Percentiles rank a stretch among this genome's conserved stretches.
Evolutionary conservation across 345 rosid genomes (phyloP).

Genomic region (Boechera stricta): DNA sequence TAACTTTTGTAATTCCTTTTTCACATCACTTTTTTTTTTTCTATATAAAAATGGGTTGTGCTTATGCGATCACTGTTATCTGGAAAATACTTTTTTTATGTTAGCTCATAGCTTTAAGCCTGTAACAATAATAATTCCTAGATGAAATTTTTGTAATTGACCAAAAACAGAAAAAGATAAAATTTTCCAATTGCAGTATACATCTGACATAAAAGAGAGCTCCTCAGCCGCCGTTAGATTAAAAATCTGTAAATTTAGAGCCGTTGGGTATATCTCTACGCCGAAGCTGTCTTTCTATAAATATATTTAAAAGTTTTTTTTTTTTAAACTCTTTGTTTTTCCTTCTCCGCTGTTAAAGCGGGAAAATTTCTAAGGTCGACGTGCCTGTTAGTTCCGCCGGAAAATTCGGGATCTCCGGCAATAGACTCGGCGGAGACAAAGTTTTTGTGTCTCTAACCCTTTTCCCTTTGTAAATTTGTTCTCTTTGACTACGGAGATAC

Average conservation of each 20-base stretch:
- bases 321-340: neutral
- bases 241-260: neutral
- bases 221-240: slow-evolving; percentile 3
- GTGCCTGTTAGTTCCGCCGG: slow-evolving; percentile 11
- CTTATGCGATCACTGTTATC: neutral
- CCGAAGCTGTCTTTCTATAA: slow-evolving; percentile 26
- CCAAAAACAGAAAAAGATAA: neutral
- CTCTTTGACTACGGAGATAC: neutral
- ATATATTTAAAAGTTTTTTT: slow-evolving; percentile 17
- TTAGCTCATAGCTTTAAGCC: neutral
- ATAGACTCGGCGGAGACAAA: slow-evolving; percentile 5
- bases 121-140: neutral
- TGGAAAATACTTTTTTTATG: neutral
- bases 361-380: slow-evolving; percentile 8
- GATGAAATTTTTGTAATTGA: neutral
- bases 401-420: neutral
- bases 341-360: neutral
- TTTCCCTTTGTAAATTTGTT: neutral
- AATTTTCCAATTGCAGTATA: slow-evolving; percentile 6
- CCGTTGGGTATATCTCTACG: neutral
- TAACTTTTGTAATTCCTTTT: neutral
- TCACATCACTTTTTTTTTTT: neutral
- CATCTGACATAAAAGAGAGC: neutral
- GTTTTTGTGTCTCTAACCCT: neutral
- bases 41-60: neutral